Evolutionary conservation across 805 yeast genomes (phyloP), one percentile per base, ranked within the genome.

Genomic region (Kodamaea hsintzibuensis): DNA sequence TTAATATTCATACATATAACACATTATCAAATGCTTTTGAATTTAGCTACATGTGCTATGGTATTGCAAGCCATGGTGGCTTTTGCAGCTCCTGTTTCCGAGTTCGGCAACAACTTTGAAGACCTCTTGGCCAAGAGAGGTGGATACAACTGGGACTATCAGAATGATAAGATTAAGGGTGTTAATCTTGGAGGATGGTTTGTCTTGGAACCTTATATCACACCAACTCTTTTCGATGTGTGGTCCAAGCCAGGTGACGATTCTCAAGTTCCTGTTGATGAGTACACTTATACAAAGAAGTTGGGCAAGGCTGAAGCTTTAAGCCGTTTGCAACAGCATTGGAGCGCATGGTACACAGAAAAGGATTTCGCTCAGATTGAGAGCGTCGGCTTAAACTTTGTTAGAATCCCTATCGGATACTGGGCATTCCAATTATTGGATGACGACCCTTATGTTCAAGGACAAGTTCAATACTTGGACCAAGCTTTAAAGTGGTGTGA

Each of bases 151-250:
- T 51, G 54, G 54, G 76, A 75, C 65, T 75, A 71, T 58, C 60
- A 64, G 33, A 69, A 64, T 47, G 70, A 71, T 27, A 70, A 66
- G 50, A 70, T 81, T 42, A 67, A 80, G 42, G 97, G 97, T 62
- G 91, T 91, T 49, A 87, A 88, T 64, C 71, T 91, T 33, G 97
- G 97, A 57, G 96, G 96, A 46, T 91, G 97, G 97, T 79, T 91
- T 49, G 91, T 91, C 1, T 72, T 91, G 43, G 97, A 91, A 71
- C 91, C 97, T 1, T 90, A 79, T 70, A 91, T 91, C 65, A 88
- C 91, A 0, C 97, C 96, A 4, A 82, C 91, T 0, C 68, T 88
- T 47, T 90, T 91, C 64, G 72, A 76, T 53, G 80, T 78, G 46
- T 55, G 56, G 49, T 76, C 81, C 18, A 70, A 70, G 50, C n/a